Evolutionary conservation across 305 asterid genomes (phyloP), one percentile per base, ranked within the genome.

Genomic region (Euphrasia arctica): DNA sequence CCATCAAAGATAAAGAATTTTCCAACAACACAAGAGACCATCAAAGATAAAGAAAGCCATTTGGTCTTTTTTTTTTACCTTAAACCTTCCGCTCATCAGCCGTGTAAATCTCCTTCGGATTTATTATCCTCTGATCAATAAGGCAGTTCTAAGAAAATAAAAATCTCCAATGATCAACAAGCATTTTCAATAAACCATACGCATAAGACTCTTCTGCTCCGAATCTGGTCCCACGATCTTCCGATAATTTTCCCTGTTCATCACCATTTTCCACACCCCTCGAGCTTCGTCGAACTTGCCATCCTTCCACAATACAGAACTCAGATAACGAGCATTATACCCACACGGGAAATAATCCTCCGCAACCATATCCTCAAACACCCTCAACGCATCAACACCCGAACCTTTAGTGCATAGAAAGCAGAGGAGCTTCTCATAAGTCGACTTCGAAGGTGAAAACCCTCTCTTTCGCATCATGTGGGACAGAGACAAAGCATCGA

Each of bases 401-500:
- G 65, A 74, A 3, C 41, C 59, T 58, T 34, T 25, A 51, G 65
- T 77, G 72, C 89, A 83, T 57, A 81, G 72, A 54, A 70, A 69
- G 60, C 70, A 54, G 10, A 85, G 82, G 48, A 81, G 69, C 39
- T 62, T 74, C 65, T 85, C 94, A 45, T 81, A 83, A 54, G 88
- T 68, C 34, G 67, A 51, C 62, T 78, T 67, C 25, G 84, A 83
- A 58, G 88, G 90, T 50, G 72, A 70, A 60, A 79, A 56, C 0
- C 94, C 94, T 74, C 79, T 74, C 70, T 81, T 85, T 36, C 64
- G 84, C 90, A 85, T 85, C 69, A 60, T 63, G 36, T 79, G 69
- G 41, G 73, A 60, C 54, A 79, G 60, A 2, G 83, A 77, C 34
- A 85, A 70, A 8, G 90, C 90, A 63, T 83, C 88, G 12, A 63